Evolutionary conservation across 306 rosid species (phyloP), one percentile per base, ranked within the genome.

Genomic region (Vigna unguiculata): DNA sequence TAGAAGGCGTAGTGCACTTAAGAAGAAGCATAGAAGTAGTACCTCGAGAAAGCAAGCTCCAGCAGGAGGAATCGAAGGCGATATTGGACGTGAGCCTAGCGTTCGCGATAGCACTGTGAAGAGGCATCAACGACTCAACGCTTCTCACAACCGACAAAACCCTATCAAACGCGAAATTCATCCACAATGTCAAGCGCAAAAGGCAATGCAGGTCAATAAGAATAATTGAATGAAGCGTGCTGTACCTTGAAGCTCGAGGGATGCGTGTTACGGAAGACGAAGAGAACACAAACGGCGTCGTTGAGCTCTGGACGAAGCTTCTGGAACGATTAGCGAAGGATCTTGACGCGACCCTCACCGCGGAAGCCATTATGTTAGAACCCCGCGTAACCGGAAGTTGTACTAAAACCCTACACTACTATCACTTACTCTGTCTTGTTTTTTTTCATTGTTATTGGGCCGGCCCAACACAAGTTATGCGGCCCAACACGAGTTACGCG

Each of bases 1-100:
- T 7, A 3, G 5, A 28, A 30, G 22, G 67, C 41, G 0, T 15
- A 60, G 13, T 6, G 45, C 16, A 32, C 21, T 32, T 61, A 28
- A 24, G 55, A 48, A 15, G 54, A 63, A 30, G 6, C 6, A 54
- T 17, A 55, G 15, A 34, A 63, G 48, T 0, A 64, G 41, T 71
- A 94, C 98, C 96, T 86, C 74, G 93, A 87, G 97, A 95, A 59
- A 95, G 91, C 90, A 61, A 81, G 83, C 98, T 91, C 97, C 99
- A 89, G 90, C 87, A 87, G 57, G 85, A 71, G 34, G 97, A 84
- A 77, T 89, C 90, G 6, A 86, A 69, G 12, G 98, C 97, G 34
- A 92, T 92, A 74, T 78, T 87, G 74, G 98, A 92, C 65, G 84
- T 92, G 65, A 95, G 93, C 72, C 98, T 85, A 67, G 97, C 97